These are phyloP conservation scores for Penstemon davidsonii DNA, from an alignment of 257 asterid species.

Conservation along the genomic window DNA sequence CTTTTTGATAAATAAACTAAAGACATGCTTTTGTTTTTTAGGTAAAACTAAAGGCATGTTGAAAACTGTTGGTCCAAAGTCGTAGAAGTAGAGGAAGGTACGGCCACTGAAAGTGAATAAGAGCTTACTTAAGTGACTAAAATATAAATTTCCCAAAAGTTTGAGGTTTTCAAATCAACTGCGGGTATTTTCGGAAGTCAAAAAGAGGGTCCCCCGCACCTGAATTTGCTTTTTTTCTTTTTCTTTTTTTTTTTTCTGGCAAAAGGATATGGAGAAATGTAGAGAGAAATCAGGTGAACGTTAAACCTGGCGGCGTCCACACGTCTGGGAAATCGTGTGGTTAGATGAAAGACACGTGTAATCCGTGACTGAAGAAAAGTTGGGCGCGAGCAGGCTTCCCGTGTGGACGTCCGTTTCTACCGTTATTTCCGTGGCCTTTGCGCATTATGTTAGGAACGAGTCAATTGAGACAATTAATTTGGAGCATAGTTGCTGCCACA, in stretches of 20 bases:
- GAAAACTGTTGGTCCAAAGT: no score
- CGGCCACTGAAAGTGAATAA: neutral
- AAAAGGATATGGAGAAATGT: no score
- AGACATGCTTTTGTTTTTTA: no score
- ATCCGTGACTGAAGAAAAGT: neutral
- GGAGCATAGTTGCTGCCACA: no score
- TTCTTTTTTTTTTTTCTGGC: neutral
- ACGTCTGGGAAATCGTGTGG: conserved; percentile 12
- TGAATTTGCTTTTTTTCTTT: no score
- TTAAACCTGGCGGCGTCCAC: conserved; percentile 24
- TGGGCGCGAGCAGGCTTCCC: neutral
- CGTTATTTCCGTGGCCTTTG: neutral
- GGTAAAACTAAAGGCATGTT: no score
- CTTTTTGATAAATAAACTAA: no score
- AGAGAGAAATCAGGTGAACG: conserved; percentile 22
- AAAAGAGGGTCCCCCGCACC: neutral
- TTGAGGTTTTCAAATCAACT: neutral
- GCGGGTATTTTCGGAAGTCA: neutral
- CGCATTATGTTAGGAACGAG: neutral
- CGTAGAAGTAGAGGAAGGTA: no score
- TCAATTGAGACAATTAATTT: neutral
- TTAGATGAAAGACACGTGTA: conserved; percentile 33
- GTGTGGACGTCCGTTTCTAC: conserved; percentile 1
- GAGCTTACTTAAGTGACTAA: neutral
- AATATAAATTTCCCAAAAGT: no score